A percentile compares a stretch with the other conserved stretches of the same genome.
These are phyloP conservation scores for Monosporascus cannonballus DNA, from an alignment of 2,329 filamentous ascomycete species.

Conservation along the genomic window DNA sequence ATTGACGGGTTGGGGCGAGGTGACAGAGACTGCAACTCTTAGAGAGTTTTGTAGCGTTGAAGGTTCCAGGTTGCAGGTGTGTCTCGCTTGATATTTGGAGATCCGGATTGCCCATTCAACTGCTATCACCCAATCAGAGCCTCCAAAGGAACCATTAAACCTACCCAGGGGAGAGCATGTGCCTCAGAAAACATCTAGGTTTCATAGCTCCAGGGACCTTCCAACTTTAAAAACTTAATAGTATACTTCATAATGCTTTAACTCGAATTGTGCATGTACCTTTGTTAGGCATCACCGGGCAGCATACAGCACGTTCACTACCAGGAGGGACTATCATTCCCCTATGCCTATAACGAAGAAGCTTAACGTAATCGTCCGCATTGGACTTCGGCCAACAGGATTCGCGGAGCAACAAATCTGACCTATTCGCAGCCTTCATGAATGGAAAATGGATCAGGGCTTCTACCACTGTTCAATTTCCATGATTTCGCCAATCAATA, in stretches of 20 bases:
- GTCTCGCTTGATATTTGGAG: too few species aligned
- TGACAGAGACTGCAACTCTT: too few species aligned
- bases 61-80: too few species aligned
- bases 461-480: not conserved
- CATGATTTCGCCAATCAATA: not conserved
- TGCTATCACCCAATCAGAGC: not conserved
- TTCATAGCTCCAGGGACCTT: too few species aligned
- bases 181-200: not conserved
- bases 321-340: not conserved
- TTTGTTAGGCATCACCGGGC: not conserved
- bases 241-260: not conserved
- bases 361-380: not conserved
- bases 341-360: not conserved
- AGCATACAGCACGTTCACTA: not conserved
- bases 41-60: too few species aligned
- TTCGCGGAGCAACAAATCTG: not conserved
- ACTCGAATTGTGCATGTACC: not conserved
- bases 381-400: not conserved
- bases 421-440: too few species aligned
- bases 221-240: too few species aligned
- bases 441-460: too few species aligned
- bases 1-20: too few species aligned
- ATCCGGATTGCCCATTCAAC: too few species aligned
- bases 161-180: not conserved
- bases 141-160: not conserved